These are phyloP conservation scores for Heliocybe sulcata DNA, from an alignment of 1,284 basidiomycete species.

Conservation along the genomic window DNA sequence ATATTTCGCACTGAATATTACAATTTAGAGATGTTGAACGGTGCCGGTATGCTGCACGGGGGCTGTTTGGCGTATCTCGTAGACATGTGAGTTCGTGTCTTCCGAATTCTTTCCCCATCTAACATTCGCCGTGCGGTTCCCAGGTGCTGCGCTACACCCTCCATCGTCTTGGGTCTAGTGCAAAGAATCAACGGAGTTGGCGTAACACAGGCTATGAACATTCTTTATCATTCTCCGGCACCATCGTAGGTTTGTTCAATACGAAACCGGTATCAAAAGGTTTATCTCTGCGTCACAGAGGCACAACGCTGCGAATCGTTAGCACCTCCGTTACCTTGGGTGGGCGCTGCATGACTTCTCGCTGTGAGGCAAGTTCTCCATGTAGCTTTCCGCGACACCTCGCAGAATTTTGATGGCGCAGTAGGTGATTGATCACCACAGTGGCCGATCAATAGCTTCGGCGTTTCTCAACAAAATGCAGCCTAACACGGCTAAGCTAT, in stretches of 20 bases:
- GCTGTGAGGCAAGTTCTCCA: constrained; percentile 47
- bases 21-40: constrained; percentile 58
- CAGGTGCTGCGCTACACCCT: constrained; percentile 58
- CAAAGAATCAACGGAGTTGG: constrained; percentile 61
- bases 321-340: constrained; percentile 60
- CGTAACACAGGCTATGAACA: constrained; percentile 61
- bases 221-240: constrained; percentile 61
- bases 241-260: constrained; percentile 35
- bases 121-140: background rate
- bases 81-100: constrained; percentile 44
- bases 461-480: constrained; percentile 67
- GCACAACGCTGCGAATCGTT: constrained; percentile 46
- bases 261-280: background rate
- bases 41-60: constrained; percentile 65
- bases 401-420: constrained; percentile 2
- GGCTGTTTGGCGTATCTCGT: constrained; percentile 65
- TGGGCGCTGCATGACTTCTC: constrained; percentile 57
- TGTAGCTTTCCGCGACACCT: constrained; percentile 4
- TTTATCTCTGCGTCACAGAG: constrained; percentile 27
- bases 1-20: background rate
- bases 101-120: background rate
- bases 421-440: constrained; percentile 49
- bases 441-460: constrained; percentile 51
- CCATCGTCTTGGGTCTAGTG: constrained; percentile 54
- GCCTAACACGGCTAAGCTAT: constrained; percentile 21